Conservation (phyloP, 129 eudicot genomes). For the Scalesia atractyloides region DNA sequence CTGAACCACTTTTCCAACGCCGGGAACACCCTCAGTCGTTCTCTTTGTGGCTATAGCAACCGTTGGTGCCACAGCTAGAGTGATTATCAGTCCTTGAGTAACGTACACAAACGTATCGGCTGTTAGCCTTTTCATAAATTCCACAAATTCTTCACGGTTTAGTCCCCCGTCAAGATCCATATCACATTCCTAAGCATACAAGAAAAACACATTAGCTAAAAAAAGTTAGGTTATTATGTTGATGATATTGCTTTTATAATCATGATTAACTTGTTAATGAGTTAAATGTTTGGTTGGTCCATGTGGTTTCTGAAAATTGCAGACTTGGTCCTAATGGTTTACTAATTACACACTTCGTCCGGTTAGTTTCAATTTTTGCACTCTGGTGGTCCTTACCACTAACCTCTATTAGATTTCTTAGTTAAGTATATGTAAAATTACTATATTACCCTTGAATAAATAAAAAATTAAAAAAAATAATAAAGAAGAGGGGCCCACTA, state of each 20-base stretch:
- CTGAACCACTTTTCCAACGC: constrained; percentile 73
- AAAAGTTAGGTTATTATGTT: not conserved
- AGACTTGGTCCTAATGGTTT: no score
- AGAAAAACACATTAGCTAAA: constrained; percentile 10
- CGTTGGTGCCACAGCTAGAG: constrained; percentile 81
- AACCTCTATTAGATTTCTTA: no score
- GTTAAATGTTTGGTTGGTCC: no score
- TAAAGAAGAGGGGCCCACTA: no score
- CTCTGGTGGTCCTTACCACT: no score
- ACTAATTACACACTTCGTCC: no score
- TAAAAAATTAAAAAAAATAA: no score
- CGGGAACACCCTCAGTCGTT: constrained; percentile 83
- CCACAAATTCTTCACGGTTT: constrained; percentile 69
- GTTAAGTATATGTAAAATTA: no score
- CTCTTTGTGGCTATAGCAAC: constrained; percentile 83
- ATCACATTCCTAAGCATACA: constrained; percentile 59
- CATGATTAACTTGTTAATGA: not conserved
- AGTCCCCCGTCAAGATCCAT: constrained; percentile 78
- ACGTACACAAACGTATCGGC: constrained; percentile 63
- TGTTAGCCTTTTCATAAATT: constrained; percentile 58
- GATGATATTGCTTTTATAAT: not conserved
- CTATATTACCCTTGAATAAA: no score
- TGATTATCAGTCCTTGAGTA: constrained; percentile 82
- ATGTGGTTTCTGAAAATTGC: no score
- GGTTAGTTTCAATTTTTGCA: no score